Conservation (phyloP, 2,329 filamentous ascomycete species). For the Aspergillus persii region DNA sequence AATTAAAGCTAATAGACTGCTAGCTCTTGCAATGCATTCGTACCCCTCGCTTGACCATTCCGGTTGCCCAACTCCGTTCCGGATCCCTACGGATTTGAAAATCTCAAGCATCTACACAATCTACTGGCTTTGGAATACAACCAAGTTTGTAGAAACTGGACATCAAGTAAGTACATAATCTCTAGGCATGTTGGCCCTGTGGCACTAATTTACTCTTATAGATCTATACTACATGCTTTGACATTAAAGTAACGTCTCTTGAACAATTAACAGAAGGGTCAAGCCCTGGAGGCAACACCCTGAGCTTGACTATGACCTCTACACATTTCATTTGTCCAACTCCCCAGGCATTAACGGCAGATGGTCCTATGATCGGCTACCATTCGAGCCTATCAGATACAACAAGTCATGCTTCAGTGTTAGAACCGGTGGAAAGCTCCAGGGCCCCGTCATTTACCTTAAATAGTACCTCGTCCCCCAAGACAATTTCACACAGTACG, state of each 20-base stretch:
- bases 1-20: background rate
- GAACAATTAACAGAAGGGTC: background rate
- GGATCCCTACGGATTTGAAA: background rate
- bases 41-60: background rate
- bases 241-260: background rate
- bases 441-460: background rate
- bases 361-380: background rate
- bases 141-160: background rate
- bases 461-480: background rate
- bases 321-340: background rate
- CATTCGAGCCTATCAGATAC: background rate
- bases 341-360: background rate
- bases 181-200: background rate
- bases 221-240: constrained; percentile 4
- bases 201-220: background rate
- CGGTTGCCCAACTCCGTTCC: background rate
- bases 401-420: background rate
- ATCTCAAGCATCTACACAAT: background rate
- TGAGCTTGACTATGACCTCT: background rate
- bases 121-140: constrained; percentile 7
- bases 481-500: background rate
- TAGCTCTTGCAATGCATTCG: background rate
- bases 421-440: background rate
- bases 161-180: background rate
- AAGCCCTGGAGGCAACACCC: background rate